Percentiles rank a stretch among this genome's conserved stretches.
Conservation (phyloP, 257 asterid species). For the Nicotiana sylvestris region DNA sequence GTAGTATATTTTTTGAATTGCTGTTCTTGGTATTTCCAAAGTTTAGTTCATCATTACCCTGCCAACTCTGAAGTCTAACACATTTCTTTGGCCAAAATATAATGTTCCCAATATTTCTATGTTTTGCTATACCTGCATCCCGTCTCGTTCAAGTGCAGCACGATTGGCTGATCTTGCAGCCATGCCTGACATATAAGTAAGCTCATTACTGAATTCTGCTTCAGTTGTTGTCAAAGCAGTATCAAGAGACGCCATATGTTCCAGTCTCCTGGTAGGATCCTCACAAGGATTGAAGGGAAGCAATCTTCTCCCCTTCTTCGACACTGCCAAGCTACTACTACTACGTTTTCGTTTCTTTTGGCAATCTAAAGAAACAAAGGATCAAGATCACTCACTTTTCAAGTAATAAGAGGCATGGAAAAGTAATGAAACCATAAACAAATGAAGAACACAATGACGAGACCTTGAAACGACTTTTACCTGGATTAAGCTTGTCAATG, state of each 20-base stretch:
- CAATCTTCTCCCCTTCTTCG: conserved; percentile 68
- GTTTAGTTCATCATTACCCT: too few relatives aligned
- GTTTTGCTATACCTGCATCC: conserved; percentile 66
- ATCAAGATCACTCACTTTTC: not conserved
- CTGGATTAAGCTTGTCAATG: conserved; percentile 34
- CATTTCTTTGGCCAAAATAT: too few relatives aligned
- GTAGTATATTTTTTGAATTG: too few relatives aligned
- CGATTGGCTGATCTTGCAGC: conserved; percentile 76
- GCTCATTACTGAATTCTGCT: conserved; percentile 67
- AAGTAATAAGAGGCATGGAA: not conserved
- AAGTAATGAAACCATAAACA: not conserved
- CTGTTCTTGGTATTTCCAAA: too few relatives aligned
- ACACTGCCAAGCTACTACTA: conserved; percentile 22
- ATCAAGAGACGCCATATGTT: conserved; percentile 95
- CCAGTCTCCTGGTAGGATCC: conserved; percentile 58
- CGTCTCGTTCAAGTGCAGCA: conserved; percentile 61
- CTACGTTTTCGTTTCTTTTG: conserved; percentile 52
- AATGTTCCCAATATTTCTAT: not conserved
- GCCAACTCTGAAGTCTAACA: too few relatives aligned
- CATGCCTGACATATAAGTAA: conserved; percentile 64
- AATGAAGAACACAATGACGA: not conserved
- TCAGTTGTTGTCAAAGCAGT: conserved; percentile 66
- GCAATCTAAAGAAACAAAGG: conserved; percentile 28
- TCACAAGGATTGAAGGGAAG: conserved; percentile 65
- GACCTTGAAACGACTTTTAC: conserved; percentile 20